phyloP scores from a whole-genome alignment of 257 asterid species.

The Marsdenia floribunda region DNA sequence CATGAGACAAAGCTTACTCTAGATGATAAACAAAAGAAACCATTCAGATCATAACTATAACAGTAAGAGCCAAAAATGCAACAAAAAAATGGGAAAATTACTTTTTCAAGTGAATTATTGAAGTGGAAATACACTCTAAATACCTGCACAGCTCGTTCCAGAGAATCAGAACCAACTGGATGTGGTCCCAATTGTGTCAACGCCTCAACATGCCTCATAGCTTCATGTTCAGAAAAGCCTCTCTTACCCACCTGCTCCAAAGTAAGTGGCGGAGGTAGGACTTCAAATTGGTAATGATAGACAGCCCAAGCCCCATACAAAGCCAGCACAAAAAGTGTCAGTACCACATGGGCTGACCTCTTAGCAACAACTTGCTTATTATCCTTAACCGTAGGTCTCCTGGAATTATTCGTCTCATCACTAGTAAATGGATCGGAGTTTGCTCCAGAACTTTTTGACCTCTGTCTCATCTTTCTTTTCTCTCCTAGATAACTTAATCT shows the following conservation, averaged over 20 bases:
- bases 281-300: constrained; percentile 66
- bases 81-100: background rate
- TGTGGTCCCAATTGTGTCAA: constrained; percentile 83
- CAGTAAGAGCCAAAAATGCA: background rate
- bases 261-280: constrained; percentile 52
- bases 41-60: background rate
- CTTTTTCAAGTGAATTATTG: background rate
- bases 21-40: background rate
- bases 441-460: constrained; percentile 38
- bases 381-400: constrained; percentile 22
- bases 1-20: too few species aligned
- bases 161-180: constrained; percentile 74
- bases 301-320: constrained; percentile 69
- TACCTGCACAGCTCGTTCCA: constrained; percentile 74
- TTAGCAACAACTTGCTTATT: constrained; percentile 42
- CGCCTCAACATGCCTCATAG: constrained; percentile 69
- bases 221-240: constrained; percentile 87
- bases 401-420: constrained; percentile 21
- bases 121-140: background rate
- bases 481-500: background rate
- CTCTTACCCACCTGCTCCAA: constrained; percentile 75
- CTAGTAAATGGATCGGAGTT: constrained; percentile 29
- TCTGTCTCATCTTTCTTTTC: constrained; percentile 47
- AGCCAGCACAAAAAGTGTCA: constrained; percentile 57
- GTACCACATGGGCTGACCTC: constrained; percentile 60